These are phyloP conservation scores for Daldinia vernicosa DNA, from an alignment of 495 filamentous ascomycete genomes.

Conservation along the genomic window DNA sequence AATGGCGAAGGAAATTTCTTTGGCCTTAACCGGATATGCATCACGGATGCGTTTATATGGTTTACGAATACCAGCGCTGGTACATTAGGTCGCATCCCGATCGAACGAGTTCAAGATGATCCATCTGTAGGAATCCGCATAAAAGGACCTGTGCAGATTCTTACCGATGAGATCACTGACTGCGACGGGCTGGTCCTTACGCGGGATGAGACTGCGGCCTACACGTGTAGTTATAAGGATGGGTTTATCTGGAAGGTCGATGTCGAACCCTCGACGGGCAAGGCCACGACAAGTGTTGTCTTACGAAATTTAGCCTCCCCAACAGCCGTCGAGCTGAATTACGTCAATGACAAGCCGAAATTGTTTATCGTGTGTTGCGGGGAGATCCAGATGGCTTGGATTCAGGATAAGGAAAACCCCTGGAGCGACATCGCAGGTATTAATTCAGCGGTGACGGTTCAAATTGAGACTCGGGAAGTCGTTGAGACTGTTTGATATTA, in stretches of 20 bases:
- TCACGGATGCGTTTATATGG: slow-evolving; percentile 38
- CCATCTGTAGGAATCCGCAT: slow-evolving; percentile 34
- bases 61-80: slow-evolving; percentile 47
- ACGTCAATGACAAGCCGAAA: slow-evolving; percentile 34
- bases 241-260: slow-evolving; percentile 39
- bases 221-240: slow-evolving; percentile 45
- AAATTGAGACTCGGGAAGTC: slow-evolving; percentile 35
- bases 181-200: slow-evolving; percentile 43
- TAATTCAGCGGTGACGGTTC: slow-evolving; percentile 40
- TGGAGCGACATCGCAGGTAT: slow-evolving; percentile 44
- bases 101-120: slow-evolving; percentile 32
- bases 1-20: slow-evolving; percentile 35
- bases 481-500: slow-evolving; percentile 14
- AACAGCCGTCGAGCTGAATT: slow-evolving; percentile 41
- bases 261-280: slow-evolving; percentile 40
- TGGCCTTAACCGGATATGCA: slow-evolving; percentile 41
- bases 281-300: slow-evolving; percentile 28
- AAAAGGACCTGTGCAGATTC: slow-evolving; percentile 34
- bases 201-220: slow-evolving; percentile 37
- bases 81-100: slow-evolving; percentile 40
- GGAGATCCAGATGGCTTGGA: slow-evolving; percentile 44
- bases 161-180: slow-evolving; percentile 37
- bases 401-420: slow-evolving; percentile 39
- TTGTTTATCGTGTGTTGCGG: slow-evolving; percentile 46
- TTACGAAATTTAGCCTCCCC: slow-evolving; percentile 41